Base-by-base conservation (phyloP, 345 rosid genomes). In the Viola odorata region DNA sequence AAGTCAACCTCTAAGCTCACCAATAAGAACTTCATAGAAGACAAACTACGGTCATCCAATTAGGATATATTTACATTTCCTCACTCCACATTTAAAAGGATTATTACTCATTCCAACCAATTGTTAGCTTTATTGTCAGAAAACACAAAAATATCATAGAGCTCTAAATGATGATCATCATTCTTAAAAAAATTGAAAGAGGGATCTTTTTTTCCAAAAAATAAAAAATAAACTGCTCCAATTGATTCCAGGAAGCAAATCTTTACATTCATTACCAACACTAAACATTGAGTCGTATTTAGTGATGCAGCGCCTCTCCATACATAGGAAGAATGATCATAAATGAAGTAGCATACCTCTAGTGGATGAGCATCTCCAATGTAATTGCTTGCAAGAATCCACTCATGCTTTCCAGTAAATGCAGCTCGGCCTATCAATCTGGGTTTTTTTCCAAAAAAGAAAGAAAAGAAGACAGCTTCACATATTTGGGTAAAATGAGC, bases 341-440 rank as follows among this genome's bases (percentile, higher is more conserved):
- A 63, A 14, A 5, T 44, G 1, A 55, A 12, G 50, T 11, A 23
- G 36, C 8, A 48, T 74, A 85, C 96, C 89, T 95, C 96, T 5
- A 83, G 91, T 11, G 96, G 91, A 64, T 86, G 85, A 62, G 76
- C 63, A 63, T 75, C 74, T 44, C 75, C 77, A 60, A 59, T 66
- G 57, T 72, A 85, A 78, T 37, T 85, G 50, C 74, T 85, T 17
- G 87, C 79, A 63, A 82, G 80, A 59, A 95, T 77, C 97, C 99
- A 95, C 57, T 85, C 83, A 72, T 88, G 89, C 64, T 79, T 84
- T 71, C 94, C 97, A 0, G 88, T 84, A 66, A 95, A 91, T 47
- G 97, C 95, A 80, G 89, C 89, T 71, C 89, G 84, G 9, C 99
- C 96, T 16, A 95, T 84, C 57, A 86, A 69, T 69, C 96, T 94